Evolutionary conservation across 352 stramenopile species (phyloP).

Genomic region (Phytophthora vignae): DNA sequence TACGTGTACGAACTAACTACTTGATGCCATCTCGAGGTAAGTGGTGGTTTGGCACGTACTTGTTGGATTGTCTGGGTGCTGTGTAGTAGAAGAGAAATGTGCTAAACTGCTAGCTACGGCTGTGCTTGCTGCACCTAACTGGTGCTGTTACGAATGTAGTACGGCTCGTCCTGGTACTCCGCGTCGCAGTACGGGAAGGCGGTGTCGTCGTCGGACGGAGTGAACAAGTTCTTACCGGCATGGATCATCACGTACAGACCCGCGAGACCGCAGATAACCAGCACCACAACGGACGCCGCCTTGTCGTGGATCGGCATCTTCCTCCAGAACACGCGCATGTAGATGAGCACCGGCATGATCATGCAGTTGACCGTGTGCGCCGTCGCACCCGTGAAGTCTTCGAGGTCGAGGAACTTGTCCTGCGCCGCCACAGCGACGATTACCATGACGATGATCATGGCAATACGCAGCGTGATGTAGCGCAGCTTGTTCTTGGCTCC

Average conservation of each 20-base stretch:
- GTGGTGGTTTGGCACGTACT: neutral
- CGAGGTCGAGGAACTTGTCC: conserved; percentile 28
- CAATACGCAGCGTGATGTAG: conserved; percentile 36
- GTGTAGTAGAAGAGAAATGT: neutral
- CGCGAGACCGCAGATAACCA: conserved; percentile 49
- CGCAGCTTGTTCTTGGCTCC: conserved; percentile 41
- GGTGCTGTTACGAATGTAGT: conserved; percentile 26
- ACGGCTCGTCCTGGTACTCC: conserved; percentile 29
- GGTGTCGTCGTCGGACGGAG: conserved; percentile 19
- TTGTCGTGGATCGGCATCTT: conserved; percentile 57
- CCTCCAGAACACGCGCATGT: conserved; percentile 52
- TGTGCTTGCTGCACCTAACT: neutral
- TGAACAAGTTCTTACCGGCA: conserved; percentile 51
- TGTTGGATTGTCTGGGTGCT: neutral
- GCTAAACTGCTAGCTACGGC: neutral
- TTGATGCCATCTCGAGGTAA: neutral
- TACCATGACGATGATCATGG: conserved; percentile 26
- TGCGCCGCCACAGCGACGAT: conserved; percentile 17
- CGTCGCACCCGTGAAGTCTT: conserved; percentile 54
- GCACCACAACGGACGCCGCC: conserved; percentile 39
- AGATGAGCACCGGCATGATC: conserved; percentile 54
- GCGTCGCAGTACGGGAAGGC: conserved; percentile 23
- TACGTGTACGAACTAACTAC: neutral
- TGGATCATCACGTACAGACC: conserved; percentile 58
- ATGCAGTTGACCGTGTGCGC: conserved; percentile 61